Evolutionary conservation across 305 asterid genomes (phyloP), one percentile per base, ranked within the genome.

Genomic region (Solanum aculeatissimum): DNA sequence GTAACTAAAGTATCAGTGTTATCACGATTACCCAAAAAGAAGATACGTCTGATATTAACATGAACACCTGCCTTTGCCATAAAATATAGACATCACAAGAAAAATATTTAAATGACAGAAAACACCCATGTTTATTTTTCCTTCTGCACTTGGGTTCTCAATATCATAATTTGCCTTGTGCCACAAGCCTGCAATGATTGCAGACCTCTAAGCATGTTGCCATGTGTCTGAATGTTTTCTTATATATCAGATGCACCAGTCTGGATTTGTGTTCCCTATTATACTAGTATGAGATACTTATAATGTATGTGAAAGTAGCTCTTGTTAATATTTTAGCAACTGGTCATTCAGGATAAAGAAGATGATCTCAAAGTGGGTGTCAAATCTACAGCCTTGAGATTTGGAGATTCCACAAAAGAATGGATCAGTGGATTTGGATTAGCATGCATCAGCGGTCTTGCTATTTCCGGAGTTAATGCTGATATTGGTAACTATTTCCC

Each of bases 361-460:
- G 98, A 96, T n/a, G 99, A 96, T 86, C 78, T 88, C 81, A 94
- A 77, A 88, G 98, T 94, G 84, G 98, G 99, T 47, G 94, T 96
- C 85, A 96, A 95, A 89, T 96, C 99, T 25, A 96, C 98, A 4
- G 98, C 98, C 83, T 85, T 95, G 89, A 90, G 97, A 89, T 96
- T 96, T 88, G 99, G 98, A 35, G 93, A 93, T 86, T 95, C 95
- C 47, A 93, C 97, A 38, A 96, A 93, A 90, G 89, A 91, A 86
- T 96, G 99, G 98, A 85, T 95, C 85, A 81, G 94, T 90, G 95
- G 96, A 35, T 94, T 96, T 86, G 99, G 97, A 81, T 62, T 93
- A 19, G 98, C 97, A 43, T 92, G 95, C 89, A 90, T 93, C 58
- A 80, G 93, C 75, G 85, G 96, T 95, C 97, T 96, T 87, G 95